Percentiles rank a stretch among this genome's conserved stretches.
phyloP scores from a whole-genome alignment of 805 yeast species.

The Ogataea populi-albae region DNA sequence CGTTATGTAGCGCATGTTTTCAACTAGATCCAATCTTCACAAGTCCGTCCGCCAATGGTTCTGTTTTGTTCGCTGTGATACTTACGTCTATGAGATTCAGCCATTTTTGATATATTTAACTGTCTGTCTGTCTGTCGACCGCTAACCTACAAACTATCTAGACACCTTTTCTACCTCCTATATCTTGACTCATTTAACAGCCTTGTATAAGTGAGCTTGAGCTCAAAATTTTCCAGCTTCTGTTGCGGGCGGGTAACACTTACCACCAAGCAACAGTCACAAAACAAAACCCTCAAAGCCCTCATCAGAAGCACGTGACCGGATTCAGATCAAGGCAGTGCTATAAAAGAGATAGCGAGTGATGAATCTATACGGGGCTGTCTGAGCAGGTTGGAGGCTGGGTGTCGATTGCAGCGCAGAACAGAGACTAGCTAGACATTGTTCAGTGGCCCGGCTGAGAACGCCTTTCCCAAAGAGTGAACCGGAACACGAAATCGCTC shows the following conservation, averaged over 20 bases:
- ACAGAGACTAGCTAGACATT: background rate
- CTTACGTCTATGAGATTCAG: slow-evolving; percentile 98
- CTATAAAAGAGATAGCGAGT: too few species aligned
- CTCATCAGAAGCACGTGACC: too few species aligned
- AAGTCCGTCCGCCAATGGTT: slow-evolving; percentile 2
- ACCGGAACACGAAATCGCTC: slow-evolving; percentile 51
- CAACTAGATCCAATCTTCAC: background rate
- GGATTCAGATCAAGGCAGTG: too few species aligned
- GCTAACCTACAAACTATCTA: background rate
- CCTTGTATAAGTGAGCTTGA: too few species aligned
- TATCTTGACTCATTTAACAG: background rate
- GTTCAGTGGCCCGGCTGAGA: slow-evolving; percentile 1
- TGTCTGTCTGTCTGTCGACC: too few species aligned
- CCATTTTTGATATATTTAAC: slow-evolving; percentile 59
- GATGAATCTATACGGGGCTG: too few species aligned
- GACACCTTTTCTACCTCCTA: background rate
- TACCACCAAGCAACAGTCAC: too few species aligned
- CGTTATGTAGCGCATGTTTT: slow-evolving; percentile 2
- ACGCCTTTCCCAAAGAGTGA: slow-evolving; percentile 54
- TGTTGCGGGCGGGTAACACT: background rate
- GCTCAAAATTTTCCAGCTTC: slow-evolving; percentile 1
- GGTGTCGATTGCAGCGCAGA: too few species aligned
- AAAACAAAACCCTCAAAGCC: too few species aligned
- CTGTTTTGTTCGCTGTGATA: slow-evolving; percentile 24
- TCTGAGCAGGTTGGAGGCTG: too few species aligned